Percentiles rank a stretch among this genome's conserved stretches.
Evolutionary conservation across 2,329 filamentous ascomycete genomes (phyloP).

Genomic region (Exophiala viscosa): DNA sequence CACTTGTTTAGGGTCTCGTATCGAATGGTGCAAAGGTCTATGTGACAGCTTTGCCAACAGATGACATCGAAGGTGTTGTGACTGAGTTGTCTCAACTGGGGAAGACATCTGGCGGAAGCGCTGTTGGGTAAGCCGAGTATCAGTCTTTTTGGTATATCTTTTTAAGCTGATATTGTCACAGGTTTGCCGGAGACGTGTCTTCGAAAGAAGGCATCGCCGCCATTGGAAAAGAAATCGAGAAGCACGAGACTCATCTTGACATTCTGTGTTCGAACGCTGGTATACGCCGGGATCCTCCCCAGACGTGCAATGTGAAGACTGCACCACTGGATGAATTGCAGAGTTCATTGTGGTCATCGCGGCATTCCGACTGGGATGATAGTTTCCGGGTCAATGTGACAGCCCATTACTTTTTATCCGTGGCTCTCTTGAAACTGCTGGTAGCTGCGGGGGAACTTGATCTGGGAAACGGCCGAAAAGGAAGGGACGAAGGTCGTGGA

Average conservation of each 20-base stretch:
- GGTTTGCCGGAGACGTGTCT: conserved; percentile 35
- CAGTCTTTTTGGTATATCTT: neutral
- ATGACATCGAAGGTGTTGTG: conserved; percentile 40
- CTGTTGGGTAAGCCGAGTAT: conserved; percentile 34
- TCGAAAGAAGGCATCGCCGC: conserved; percentile 41
- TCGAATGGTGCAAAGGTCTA: conserved; percentile 48
- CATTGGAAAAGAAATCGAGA: conserved; percentile 34
- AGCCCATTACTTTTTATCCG: conserved; percentile 49
- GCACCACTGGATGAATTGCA: conserved; percentile 44
- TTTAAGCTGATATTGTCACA: conserved; percentile 14
- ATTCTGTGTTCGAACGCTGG: conserved; percentile 51
- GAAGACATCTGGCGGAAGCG: conserved; percentile 35
- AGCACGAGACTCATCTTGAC: conserved; percentile 43
- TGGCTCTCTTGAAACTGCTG: conserved; percentile 46
- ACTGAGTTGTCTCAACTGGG: conserved; percentile 41
- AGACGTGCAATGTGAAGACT: conserved; percentile 43
- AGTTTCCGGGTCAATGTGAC: conserved; percentile 50
- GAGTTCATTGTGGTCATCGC: conserved; percentile 47
- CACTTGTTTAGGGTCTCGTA: conserved; percentile 38
- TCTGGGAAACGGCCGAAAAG: conserved; percentile 30
- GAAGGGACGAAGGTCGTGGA: conserved; percentile 42
- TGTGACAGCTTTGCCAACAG: conserved; percentile 40
- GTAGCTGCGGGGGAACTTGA: conserved; percentile 37
- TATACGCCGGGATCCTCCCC: conserved; percentile 45
- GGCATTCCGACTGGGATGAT: conserved; percentile 42